Percentiles rank a stretch among this genome's conserved stretches.
Evolutionary conservation across 176 grass and related monocot species (phyloP).

Genomic region (Themeda triandra): DNA sequence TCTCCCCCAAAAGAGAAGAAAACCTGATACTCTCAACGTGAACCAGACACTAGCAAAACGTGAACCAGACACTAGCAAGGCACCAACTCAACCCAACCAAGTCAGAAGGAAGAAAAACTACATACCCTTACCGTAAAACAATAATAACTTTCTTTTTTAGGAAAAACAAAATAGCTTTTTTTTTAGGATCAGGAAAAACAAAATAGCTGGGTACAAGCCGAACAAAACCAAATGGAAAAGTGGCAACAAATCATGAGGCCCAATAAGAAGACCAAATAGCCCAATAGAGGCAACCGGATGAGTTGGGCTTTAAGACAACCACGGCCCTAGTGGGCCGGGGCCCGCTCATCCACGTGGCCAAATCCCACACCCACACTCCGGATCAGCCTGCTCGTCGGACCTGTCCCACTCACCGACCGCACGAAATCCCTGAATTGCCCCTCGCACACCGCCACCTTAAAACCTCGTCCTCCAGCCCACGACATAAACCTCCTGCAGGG

Average conservation of each 20-base stretch:
- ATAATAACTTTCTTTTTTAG: too few species aligned
- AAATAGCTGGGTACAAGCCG: too few species aligned
- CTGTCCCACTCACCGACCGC: not conserved
- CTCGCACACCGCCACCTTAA: not conserved
- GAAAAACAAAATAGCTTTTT: too few species aligned
- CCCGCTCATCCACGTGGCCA: not conserved
- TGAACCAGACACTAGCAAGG: too few species aligned
- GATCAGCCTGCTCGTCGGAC: not conserved
- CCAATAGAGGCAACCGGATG: not conserved
- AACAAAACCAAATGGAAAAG: too few species aligned
- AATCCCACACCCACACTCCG: slow-evolving; percentile 1
- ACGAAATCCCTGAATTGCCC: not conserved
- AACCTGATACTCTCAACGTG: too few species aligned
- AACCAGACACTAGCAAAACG: too few species aligned
- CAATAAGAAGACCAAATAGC: not conserved
- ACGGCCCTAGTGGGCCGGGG: not conserved
- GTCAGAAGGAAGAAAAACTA: too few species aligned
- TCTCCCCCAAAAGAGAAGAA: too few species aligned
- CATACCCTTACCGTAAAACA: too few species aligned
- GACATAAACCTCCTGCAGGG: not conserved
- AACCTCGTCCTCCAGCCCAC: not conserved
- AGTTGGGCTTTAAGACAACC: not conserved
- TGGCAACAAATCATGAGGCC: not conserved
- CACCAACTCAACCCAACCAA: too few species aligned
- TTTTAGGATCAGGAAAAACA: too few species aligned